phyloP scores from a whole-genome alignment of 208 protist genomes.

The Trypanosoma brucei region DNA sequence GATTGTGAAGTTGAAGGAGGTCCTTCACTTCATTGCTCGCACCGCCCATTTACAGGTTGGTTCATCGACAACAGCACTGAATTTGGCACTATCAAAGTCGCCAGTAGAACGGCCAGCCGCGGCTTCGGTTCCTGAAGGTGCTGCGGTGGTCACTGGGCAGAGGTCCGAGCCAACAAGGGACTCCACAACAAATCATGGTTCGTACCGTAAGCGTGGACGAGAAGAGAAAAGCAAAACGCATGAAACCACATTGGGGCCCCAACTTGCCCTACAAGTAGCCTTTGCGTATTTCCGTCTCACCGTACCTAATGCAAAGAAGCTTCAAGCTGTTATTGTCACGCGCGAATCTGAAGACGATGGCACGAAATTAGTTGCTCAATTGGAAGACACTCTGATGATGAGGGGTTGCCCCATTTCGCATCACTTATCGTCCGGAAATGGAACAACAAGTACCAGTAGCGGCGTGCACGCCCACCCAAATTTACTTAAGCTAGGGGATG shows the following conservation, averaged over 20 bases:
- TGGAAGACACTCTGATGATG: neutral
- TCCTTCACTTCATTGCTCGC: constrained; percentile 49
- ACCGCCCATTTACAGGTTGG: constrained; percentile 29
- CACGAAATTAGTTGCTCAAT: neutral
- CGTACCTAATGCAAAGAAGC: constrained; percentile 10
- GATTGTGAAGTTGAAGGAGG: constrained; percentile 37
- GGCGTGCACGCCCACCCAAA: neutral
- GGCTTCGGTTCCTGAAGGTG: neutral
- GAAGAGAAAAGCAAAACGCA: constrained; percentile 8
- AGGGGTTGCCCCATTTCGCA: too few relatives aligned
- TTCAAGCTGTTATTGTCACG: constrained; percentile 11
- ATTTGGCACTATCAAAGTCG: neutral
- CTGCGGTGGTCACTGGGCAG: too few relatives aligned
- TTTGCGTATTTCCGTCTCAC: constrained; percentile 18
- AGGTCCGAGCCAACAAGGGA: too few relatives aligned
- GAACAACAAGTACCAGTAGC: too few relatives aligned
- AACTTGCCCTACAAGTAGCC: constrained; percentile 13
- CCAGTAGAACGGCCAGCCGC: neutral
- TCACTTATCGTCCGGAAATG: too few relatives aligned
- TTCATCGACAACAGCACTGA: neutral
- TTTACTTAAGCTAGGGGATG: neutral
- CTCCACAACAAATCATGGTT: too few relatives aligned
- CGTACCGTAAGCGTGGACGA: constrained; percentile 1
- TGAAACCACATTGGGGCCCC: neutral
- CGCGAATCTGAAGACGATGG: constrained; percentile 4